Evolutionary conservation across 73 alveolate genomes (phyloP).

Genomic region (Tetrahymena borealis): DNA sequence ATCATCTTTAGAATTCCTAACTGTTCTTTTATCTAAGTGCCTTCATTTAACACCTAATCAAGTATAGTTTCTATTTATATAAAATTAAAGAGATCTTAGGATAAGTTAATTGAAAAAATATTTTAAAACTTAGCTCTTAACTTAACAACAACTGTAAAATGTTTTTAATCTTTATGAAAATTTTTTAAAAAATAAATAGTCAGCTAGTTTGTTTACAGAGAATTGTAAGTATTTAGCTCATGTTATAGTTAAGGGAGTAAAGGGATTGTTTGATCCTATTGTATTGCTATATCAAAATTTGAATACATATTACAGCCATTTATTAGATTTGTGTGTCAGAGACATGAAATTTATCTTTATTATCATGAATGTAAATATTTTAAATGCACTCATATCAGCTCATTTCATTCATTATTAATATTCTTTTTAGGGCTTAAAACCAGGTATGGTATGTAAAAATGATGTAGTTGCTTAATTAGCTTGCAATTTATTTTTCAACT

Average conservation of each 20-base stretch:
- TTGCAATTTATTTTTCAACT: conserved; percentile 42
- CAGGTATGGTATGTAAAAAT: conserved; percentile 66
- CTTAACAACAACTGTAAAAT: neutral
- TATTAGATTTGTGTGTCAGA: conserved; percentile 4
- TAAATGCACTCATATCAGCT: neutral
- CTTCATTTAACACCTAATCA: neutral
- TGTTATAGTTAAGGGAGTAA: conserved; percentile 90
- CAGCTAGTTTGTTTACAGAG: conserved; percentile 91
- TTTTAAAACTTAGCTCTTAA: no score
- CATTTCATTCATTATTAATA: neutral
- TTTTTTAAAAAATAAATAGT: conserved; percentile 48
- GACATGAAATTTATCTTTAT: conserved; percentile 5
- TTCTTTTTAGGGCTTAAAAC: conserved; percentile 46
- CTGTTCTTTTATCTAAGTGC: neutral
- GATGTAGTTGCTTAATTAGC: conserved; percentile 60
- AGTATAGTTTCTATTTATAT: neutral
- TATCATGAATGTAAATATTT: neutral
- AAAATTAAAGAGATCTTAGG: no score
- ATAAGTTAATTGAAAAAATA: no score
- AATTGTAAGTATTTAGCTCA: conserved; percentile 91
- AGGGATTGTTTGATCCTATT: conserved; percentile 83
- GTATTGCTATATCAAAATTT: conserved; percentile 30
- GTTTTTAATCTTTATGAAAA: neutral
- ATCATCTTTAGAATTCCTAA: neutral
- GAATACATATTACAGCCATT: neutral